These are phyloP conservation scores for Fusarium decemcellulare DNA, from an alignment of 2,329 filamentous ascomycete species.

Conservation along the genomic window DNA sequence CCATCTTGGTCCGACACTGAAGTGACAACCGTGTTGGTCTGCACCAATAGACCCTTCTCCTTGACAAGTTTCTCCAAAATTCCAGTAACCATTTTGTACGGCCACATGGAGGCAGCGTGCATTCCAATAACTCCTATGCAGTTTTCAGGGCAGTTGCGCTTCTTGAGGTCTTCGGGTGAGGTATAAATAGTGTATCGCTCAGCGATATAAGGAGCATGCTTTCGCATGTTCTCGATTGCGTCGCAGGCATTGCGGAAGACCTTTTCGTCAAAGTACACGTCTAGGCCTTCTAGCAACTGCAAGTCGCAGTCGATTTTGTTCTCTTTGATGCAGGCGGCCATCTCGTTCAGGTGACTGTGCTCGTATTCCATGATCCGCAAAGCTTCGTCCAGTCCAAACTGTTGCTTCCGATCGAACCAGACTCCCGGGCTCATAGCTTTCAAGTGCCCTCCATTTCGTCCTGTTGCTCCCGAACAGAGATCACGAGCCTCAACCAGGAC, in stretches of 20 bases:
- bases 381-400: constrained; percentile 19
- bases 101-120: constrained; percentile 23
- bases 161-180: constrained; percentile 9
- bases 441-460: constrained; percentile 38
- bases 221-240: constrained; percentile 17
- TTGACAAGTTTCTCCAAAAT: constrained; percentile 13
- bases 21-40: neutral
- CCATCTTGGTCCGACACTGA: neutral
- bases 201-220: neutral
- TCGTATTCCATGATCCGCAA: constrained; percentile 27
- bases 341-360: constrained; percentile 21
- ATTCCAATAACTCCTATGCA: constrained; percentile 22
- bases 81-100: constrained; percentile 22
- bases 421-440: constrained; percentile 25
- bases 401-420: constrained; percentile 23
- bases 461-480: constrained; percentile 47
- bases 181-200: constrained; percentile 10
- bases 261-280: constrained; percentile 20
- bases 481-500: constrained; percentile 35
- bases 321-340: constrained; percentile 12
- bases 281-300: constrained; percentile 10
- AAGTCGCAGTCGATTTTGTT: constrained; percentile 14
- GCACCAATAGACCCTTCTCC: constrained; percentile 10
- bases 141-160: constrained; percentile 4
- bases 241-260: constrained; percentile 10